Percentiles rank a stretch among this genome's conserved stretches.
These are phyloP conservation scores for Diutina sp. DNA, from an alignment of 1,139 yeast genomes.

Conservation along the genomic window DNA sequence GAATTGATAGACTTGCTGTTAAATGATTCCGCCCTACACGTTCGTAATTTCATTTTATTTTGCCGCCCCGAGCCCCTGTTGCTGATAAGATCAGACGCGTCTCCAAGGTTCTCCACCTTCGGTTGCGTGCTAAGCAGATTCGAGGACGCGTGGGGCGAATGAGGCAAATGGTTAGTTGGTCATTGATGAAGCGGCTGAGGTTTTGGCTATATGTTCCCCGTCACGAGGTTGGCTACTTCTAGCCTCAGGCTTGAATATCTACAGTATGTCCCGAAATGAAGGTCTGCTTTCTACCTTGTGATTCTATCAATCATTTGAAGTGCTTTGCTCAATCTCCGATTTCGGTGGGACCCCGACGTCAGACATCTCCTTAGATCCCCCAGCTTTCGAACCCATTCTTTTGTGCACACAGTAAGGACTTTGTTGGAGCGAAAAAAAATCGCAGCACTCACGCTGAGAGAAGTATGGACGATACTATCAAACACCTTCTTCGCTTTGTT, in stretches of 20 bases:
- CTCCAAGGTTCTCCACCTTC: background rate
- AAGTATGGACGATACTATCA: slow-evolving; percentile 4
- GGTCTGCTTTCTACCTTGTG: too few species aligned
- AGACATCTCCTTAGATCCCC: too few species aligned
- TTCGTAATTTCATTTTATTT: background rate
- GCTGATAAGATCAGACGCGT: background rate
- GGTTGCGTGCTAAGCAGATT: background rate
- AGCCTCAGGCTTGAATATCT: too few species aligned
- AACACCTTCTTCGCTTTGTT: slow-evolving; percentile 22
- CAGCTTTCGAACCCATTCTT: too few species aligned
- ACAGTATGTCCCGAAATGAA: too few species aligned
- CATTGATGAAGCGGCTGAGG: background rate
- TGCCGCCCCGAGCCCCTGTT: background rate
- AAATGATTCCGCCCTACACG: background rate
- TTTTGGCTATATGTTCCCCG: too few species aligned
- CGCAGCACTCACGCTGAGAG: background rate
- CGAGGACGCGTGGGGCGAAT: background rate
- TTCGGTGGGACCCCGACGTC: too few species aligned
- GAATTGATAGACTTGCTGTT: background rate
- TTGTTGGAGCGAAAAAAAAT: background rate
- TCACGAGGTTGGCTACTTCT: too few species aligned
- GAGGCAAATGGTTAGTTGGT: background rate
- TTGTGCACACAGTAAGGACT: too few species aligned
- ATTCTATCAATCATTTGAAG: too few species aligned
- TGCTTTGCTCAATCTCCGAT: too few species aligned